Percentiles rank a stretch among this genome's conserved stretches.
Conservation (phyloP, 2,329 filamentous ascomycete species). For the Colletotrichum australisinense region DNA sequence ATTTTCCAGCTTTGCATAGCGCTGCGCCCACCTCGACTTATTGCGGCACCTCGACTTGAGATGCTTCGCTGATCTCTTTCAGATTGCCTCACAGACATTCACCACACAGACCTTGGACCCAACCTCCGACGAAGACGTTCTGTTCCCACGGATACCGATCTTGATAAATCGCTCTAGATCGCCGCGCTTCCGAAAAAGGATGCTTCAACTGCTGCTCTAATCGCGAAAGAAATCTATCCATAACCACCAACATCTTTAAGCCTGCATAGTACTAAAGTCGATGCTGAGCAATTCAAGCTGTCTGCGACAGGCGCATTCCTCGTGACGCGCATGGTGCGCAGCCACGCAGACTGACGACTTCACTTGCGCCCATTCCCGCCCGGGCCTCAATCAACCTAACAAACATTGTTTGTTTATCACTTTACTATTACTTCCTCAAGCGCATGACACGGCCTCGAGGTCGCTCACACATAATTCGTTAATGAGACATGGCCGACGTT, state of each 20-base stretch:
- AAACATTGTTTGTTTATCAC: slow-evolving; percentile 11
- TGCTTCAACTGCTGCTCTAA: slow-evolving; percentile 6
- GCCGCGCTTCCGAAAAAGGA: neutral
- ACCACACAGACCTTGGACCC: slow-evolving; percentile 24
- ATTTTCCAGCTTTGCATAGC: slow-evolving; percentile 4
- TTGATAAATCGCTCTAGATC: neutral
- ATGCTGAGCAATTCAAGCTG: slow-evolving; percentile 22
- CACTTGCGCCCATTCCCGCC: slow-evolving; percentile 14
- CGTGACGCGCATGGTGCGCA: slow-evolving; percentile 34
- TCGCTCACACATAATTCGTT: neutral
- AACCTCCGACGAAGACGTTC: slow-evolving; percentile 19
- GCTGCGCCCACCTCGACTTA: neutral
- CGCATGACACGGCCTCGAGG: neutral
- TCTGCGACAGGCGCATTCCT: slow-evolving; percentile 37
- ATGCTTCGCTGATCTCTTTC: slow-evolving; percentile 26
- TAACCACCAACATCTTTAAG: neutral
- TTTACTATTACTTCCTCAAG: neutral
- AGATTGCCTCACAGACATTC: slow-evolving; percentile 32
- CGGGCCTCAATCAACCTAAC: slow-evolving; percentile 1
- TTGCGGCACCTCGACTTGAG: slow-evolving; percentile 17
- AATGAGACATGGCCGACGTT: slow-evolving; percentile 46
- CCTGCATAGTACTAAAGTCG: slow-evolving; percentile 5
- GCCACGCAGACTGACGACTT: slow-evolving; percentile 36
- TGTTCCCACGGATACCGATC: neutral
- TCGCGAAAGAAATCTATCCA: neutral